Percentiles rank a stretch among this genome's conserved stretches.
Evolutionary conservation across 495 filamentous ascomycete species (phyloP).

Genomic region (Alectoria sarmentosa): DNA sequence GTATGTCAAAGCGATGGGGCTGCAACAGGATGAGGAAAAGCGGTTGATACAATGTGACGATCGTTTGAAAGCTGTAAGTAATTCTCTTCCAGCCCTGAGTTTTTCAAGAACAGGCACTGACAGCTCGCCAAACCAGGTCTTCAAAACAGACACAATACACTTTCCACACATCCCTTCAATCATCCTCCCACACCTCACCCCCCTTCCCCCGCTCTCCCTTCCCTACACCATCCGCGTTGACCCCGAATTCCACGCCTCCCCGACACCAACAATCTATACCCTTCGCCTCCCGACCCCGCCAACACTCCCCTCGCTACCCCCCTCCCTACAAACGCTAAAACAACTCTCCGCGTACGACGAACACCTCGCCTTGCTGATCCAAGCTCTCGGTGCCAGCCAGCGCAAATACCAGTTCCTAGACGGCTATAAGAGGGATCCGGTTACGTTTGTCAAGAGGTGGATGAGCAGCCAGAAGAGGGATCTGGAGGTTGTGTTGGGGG

Average conservation of each 20-base stretch:
- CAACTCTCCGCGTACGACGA: slow-evolving; percentile 71
- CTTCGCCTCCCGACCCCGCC: slow-evolving; percentile 69
- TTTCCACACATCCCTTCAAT: slow-evolving; percentile 83
- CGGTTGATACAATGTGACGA: slow-evolving; percentile 86
- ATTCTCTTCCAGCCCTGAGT: neutral
- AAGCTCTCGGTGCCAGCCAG: slow-evolving; percentile 68
- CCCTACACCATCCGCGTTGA: slow-evolving; percentile 93
- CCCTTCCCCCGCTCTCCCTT: slow-evolving; percentile 76
- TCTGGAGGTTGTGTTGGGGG: slow-evolving; percentile 82
- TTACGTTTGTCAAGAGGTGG: slow-evolving; percentile 74
- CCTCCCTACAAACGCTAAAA: slow-evolving; percentile 56
- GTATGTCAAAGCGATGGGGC: slow-evolving; percentile 76
- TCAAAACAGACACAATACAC: slow-evolving; percentile 67
- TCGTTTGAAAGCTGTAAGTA: slow-evolving; percentile 60
- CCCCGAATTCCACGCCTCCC: slow-evolving; percentile 62
- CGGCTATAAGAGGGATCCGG: slow-evolving; percentile 70
- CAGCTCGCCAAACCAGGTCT: slow-evolving; percentile 48
- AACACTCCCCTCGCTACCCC: slow-evolving; percentile 56
- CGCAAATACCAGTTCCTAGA: slow-evolving; percentile 81
- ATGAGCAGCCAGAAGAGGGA: slow-evolving; percentile 82
- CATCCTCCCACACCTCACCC: slow-evolving; percentile 64
- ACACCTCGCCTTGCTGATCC: slow-evolving; percentile 70
- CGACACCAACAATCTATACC: slow-evolving; percentile 76
- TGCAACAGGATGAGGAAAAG: slow-evolving; percentile 93
- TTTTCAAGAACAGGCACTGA: slow-evolving; percentile 21